Evolutionary conservation across 306 rosid genomes (phyloP).

Genomic region (Sicyos baderoa): DNA sequence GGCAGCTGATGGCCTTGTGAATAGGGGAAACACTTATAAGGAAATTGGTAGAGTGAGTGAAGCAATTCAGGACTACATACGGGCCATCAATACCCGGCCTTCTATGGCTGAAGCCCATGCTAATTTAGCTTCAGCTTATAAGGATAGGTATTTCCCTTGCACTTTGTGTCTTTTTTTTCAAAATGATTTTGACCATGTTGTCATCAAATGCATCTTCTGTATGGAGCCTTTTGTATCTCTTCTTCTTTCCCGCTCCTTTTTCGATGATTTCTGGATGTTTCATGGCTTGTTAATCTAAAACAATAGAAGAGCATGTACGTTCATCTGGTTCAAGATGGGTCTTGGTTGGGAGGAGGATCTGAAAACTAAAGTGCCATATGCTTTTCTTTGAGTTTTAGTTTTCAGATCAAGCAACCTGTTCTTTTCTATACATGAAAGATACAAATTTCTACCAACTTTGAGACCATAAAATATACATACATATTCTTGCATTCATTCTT

Average conservation of each 20-base stretch:
- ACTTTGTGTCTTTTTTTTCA: neutral
- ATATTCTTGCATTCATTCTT: too few relatives aligned
- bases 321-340: neutral
- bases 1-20: constrained; percentile 99
- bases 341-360: neutral
- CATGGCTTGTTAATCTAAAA: neutral
- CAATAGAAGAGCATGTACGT: neutral
- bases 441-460: too few relatives aligned
- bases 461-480: too few relatives aligned
- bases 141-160: constrained; percentile 56
- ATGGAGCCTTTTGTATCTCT: neutral
- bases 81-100: constrained; percentile 75
- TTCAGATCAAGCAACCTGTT: neutral
- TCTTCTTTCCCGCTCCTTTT: too few relatives aligned
- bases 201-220: constrained; percentile 2
- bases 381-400: neutral
- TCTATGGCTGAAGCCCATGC: constrained; percentile 99
- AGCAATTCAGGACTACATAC: constrained; percentile 82
- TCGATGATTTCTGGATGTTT: neutral
- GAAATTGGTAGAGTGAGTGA: constrained; percentile 96
- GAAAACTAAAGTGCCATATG: neutral
- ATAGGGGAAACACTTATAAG: constrained; percentile 94
- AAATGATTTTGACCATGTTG: neutral
- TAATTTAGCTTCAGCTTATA: constrained; percentile 94
- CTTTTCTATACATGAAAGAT: neutral